These are phyloP conservation scores for Mallotus japonicus DNA, from an alignment of 441 rosid genomes.

Conservation along the genomic window DNA sequence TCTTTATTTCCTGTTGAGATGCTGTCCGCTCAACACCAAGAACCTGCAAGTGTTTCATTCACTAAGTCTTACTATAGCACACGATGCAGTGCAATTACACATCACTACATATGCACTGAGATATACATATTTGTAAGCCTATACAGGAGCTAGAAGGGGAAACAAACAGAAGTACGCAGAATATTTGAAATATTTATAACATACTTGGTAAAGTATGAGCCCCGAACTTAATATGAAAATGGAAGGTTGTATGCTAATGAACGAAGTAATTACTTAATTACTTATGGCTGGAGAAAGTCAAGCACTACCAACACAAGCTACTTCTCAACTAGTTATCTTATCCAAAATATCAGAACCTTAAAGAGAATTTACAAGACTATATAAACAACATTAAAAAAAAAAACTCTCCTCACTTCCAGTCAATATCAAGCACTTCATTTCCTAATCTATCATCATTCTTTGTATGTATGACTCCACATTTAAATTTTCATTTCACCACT, in stretches of 20 bases:
- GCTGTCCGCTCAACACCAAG: constrained; percentile 76
- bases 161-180: too few species aligned
- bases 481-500: not conserved
- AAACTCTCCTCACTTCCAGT: not conserved
- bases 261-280: not conserved
- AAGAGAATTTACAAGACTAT: not conserved
- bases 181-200: not conserved
- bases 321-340: not conserved
- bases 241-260: not conserved
- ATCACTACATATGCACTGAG: not conserved
- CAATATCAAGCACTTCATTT: not conserved
- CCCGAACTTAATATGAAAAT: not conserved
- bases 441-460: not conserved
- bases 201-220: not conserved
- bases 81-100: not conserved
- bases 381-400: not conserved
- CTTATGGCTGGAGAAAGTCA: not conserved
- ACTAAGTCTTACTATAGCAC: constrained; percentile 7
- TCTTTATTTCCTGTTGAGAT: constrained; percentile 78
- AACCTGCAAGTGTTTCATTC: constrained; percentile 44
- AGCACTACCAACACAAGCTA: not conserved
- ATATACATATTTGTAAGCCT: too few species aligned
- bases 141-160: not conserved
- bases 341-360: not conserved
- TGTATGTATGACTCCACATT: too few species aligned